Evolutionary conservation across 2,329 filamentous ascomycete species (phyloP).

Genomic region (Fusarium tjaetaba): DNA sequence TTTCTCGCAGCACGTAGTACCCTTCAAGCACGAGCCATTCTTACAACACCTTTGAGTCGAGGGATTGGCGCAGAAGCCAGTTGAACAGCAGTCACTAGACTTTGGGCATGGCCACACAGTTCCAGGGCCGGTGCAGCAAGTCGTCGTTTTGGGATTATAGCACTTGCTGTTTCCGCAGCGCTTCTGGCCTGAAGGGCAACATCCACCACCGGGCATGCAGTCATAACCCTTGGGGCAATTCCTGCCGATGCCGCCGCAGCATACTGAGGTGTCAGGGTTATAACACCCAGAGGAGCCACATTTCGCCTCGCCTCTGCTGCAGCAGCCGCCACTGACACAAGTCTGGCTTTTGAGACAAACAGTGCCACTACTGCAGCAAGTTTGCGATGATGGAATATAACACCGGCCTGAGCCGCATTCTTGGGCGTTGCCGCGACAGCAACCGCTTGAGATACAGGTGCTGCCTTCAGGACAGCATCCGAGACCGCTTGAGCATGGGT

Average conservation of each 20-base stretch:
- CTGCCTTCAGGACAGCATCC: conserved; percentile 2
- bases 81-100: neutral
- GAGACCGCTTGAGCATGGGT: neutral
- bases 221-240: neutral
- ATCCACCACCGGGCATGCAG: conserved; percentile 5
- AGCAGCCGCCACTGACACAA: neutral
- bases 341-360: neutral
- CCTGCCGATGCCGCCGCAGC: neutral
- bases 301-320: neutral
- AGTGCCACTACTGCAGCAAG: neutral
- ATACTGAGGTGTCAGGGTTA: neutral
- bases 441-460: neutral
- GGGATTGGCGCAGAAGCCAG: neutral
- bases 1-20: conserved; percentile 6
- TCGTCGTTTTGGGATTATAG: neutral
- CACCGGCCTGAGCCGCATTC: neutral
- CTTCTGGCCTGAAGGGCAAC: conserved; percentile 5
- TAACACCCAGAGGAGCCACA: conserved; percentile 1
- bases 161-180: conserved; percentile 9
- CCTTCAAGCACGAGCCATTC: neutral
- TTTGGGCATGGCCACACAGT: conserved; percentile 3
- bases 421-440: neutral
- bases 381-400: neutral
- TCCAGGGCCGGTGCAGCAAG: neutral
- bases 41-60: conserved; percentile 1